Base-by-base conservation (phyloP, 139 green algal species). In the Desmodesmus armatus region DNA sequence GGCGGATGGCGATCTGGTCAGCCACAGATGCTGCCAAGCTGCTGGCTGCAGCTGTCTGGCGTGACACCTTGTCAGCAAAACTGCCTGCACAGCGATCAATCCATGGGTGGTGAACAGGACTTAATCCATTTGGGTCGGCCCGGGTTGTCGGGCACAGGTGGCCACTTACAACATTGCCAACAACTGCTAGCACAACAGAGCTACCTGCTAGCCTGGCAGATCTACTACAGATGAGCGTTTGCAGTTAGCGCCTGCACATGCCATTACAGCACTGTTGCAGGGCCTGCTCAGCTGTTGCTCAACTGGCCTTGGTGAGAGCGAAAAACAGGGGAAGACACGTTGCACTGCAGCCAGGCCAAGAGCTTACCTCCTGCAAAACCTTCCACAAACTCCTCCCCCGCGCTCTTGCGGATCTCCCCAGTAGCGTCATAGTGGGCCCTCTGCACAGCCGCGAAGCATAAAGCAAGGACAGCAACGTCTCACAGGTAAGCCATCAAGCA, bases 341-440 rank as follows among this genome's bases (percentile, higher is more conserved):
- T 55, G 13, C 47, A 55, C 47, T 65, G 55, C 21, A 65, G 5
- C 17, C 17, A 65, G 9, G 55, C 55, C 21, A 47, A 5, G 7
- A 69, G 87, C 55, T 72, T 75, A 87, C 94, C 94, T 76, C 92
- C 93, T 3, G 87, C 94, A 92, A 98, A 98, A 6, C 25, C 77
- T 29, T 97, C 93, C 51, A 96, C 73, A 31, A 98, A 96, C 33
- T 96, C 95, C 81, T 97, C 94, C 41, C 97, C 93, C 2, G 92
- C 90, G 31, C 87, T 93, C 53, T 88, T 92, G 39, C 94, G 70
- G 9, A 96, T 71, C 27, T 79, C 70, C 6, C 96, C 96, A 5
- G 95, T 98, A 0, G 62, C 33, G 73, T 98, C 95, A 88, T 98
- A 98, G 58, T 91, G 55, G 4, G 58, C 37, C 1, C 89, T 77